A percentile compares a stretch with the other conserved stretches of the same genome.
These are phyloP conservation scores for Melaleuca quinquenervia DNA, from an alignment of 345 rosid genomes.

Conservation along the genomic window DNA sequence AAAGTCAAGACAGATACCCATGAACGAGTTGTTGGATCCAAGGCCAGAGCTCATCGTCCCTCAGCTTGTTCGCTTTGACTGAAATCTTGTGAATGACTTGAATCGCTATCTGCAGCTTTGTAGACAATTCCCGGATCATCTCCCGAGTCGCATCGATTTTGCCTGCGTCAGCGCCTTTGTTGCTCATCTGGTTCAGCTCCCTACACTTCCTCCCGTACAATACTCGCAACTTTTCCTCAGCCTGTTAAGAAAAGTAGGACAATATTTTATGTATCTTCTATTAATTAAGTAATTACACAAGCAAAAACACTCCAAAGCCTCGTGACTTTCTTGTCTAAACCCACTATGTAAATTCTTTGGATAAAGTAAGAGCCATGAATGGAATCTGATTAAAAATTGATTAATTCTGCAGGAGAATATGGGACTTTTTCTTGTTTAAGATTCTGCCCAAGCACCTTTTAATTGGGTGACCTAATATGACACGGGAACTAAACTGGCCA, in stretches of 20 bases:
- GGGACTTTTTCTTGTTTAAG: background rate
- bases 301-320: background rate
- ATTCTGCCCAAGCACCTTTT: background rate
- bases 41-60: slow-evolving; percentile 63
- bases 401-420: background rate
- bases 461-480: background rate
- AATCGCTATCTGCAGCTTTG: slow-evolving; percentile 42
- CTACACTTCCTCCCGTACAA: slow-evolving; percentile 30
- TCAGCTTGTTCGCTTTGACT: slow-evolving; percentile 27
- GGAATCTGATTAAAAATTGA: background rate
- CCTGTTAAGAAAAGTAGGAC: slow-evolving; percentile 15
- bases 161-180: slow-evolving; percentile 23
- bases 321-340: background rate
- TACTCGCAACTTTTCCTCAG: slow-evolving; percentile 54
- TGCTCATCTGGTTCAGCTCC: slow-evolving; percentile 30
- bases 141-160: slow-evolving; percentile 29
- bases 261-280: background rate
- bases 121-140: slow-evolving; percentile 29
- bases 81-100: slow-evolving; percentile 55
- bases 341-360: background rate
- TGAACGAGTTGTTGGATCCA: slow-evolving; percentile 32
- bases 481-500: background rate
- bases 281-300: background rate
- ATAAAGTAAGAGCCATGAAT: background rate
- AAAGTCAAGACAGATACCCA: slow-evolving; percentile 23